phyloP scores from a whole-genome alignment of 495 filamentous ascomycete species.

The Daldinia bambusicola region DNA sequence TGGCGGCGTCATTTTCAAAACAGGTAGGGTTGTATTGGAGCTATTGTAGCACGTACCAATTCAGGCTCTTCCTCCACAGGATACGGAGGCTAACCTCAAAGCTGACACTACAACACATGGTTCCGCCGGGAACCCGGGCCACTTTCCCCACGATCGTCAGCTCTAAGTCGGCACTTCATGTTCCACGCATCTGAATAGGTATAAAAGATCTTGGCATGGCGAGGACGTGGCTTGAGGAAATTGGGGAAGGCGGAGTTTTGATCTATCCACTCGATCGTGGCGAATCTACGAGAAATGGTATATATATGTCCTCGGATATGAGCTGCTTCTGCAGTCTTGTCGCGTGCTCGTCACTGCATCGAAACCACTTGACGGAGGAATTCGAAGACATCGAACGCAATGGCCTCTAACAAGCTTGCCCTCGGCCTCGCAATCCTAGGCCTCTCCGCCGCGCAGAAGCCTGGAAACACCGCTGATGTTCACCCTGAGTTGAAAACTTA shows the following conservation, averaged over 20 bases:
- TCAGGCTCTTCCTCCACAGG: slow-evolving; percentile 36
- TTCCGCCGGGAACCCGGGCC: slow-evolving; percentile 41
- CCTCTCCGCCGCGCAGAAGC: slow-evolving; percentile 42
- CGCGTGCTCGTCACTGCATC: slow-evolving; percentile 35
- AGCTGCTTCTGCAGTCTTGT: slow-evolving; percentile 25
- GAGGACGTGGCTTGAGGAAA: slow-evolving; percentile 32
- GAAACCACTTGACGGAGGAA: not conserved
- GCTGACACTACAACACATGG: slow-evolving; percentile 14
- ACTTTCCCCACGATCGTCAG: slow-evolving; percentile 32
- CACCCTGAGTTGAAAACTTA: slow-evolving; percentile 62
- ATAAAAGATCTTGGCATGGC: slow-evolving; percentile 29
- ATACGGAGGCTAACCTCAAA: slow-evolving; percentile 33
- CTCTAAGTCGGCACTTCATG: slow-evolving; percentile 28
- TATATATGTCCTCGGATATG: slow-evolving; percentile 22
- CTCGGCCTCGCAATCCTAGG: slow-evolving; percentile 41
- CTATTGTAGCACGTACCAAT: slow-evolving; percentile 24
- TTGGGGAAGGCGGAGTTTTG: slow-evolving; percentile 16
- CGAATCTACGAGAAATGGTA: not conserved
- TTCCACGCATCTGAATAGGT: slow-evolving; percentile 42
- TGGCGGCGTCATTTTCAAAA: slow-evolving; percentile 29
- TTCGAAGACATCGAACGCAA: slow-evolving; percentile 23
- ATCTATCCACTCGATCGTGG: slow-evolving; percentile 7
- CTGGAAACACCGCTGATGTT: slow-evolving; percentile 54
- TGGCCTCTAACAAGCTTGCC: slow-evolving; percentile 42
- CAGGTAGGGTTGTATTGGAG: slow-evolving; percentile 15